Conservation (phyloP, 345 rosid species). For the Gossypium stocksii region DNA sequence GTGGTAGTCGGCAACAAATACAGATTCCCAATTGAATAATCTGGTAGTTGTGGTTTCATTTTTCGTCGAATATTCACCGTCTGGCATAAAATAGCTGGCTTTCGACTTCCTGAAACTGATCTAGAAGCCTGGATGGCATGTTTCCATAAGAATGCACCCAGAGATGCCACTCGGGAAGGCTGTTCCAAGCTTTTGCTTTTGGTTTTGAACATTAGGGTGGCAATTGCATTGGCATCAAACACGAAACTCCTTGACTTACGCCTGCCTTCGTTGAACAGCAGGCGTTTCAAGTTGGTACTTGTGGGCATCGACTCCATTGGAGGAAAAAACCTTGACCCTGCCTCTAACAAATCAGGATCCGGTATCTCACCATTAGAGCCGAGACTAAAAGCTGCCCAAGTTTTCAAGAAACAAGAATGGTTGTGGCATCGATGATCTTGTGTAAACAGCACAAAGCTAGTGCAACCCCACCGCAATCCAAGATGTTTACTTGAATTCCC, state of each 20-base stretch:
- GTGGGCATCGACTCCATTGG: neutral
- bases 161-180: neutral
- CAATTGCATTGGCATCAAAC: neutral
- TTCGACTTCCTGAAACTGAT: neutral
- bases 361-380: slow-evolving; percentile 2
- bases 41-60: neutral
- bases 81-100: neutral
- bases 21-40: neutral
- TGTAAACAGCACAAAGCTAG: neutral
- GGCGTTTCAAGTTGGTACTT: neutral
- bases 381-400: neutral
- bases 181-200: neutral
- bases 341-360: neutral
- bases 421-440: neutral
- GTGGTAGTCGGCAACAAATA: neutral
- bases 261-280: neutral
- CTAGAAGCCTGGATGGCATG: neutral
- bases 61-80: neutral
- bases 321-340: neutral
- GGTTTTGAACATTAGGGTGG: neutral
- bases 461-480: neutral
- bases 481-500: neutral
- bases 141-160: neutral
- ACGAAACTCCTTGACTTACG: neutral
- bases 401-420: neutral